Base-by-base conservation (phyloP, 768 basidiomycete species). In the Lanmaoa rubissima region DNA sequence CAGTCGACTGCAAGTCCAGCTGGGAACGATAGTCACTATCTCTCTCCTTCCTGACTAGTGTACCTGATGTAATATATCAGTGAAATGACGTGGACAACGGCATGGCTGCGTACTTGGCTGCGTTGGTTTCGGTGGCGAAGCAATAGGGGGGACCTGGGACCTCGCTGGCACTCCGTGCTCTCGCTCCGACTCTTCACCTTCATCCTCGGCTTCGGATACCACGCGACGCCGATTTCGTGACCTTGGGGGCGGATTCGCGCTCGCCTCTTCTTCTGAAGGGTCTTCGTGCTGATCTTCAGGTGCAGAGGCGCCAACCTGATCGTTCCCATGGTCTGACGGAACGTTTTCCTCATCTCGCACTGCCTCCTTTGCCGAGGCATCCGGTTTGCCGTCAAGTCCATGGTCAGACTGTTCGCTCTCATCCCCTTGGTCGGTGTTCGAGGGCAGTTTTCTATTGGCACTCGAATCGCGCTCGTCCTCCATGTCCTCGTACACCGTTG, bases 181-280 rank as follows among this genome's bases (percentile, higher is more conserved):
- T 21, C 28, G 41, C n/a, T 54, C 63, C 2, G 57, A 55, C 24
- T 45, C 48, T 32, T 54, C 38, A 2, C 35, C 48, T 14, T 50
- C 53, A 12, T 47, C 48, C 9, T 64, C 64, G n/a, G 52, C 41
- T 24, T 61, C 52, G 17, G 57, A 56, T n/a, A 19, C 44, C 10
- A 61, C 19, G 7, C 53, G 65, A 26, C 41, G 61, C 17, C 43
- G 57, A 12, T 14, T 21, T 17, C 57, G 61, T 35, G 40, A 28
- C 45, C 40, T 57, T 14, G 36, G 53, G 45, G 45, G 49, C 12
- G 42, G 35, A 2, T 11, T 0, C 34, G n/a, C 5, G 16, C 34
- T 50, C 19, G 32, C 44, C 24, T 65, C 56, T 35, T 60, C 56
- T 13, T 62, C 58, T 35, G n/a, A 35, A 1, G 35, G 24, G 26